phyloP scores from a whole-genome alignment of 441 rosid species.

The Dalechampia spathulata region DNA sequence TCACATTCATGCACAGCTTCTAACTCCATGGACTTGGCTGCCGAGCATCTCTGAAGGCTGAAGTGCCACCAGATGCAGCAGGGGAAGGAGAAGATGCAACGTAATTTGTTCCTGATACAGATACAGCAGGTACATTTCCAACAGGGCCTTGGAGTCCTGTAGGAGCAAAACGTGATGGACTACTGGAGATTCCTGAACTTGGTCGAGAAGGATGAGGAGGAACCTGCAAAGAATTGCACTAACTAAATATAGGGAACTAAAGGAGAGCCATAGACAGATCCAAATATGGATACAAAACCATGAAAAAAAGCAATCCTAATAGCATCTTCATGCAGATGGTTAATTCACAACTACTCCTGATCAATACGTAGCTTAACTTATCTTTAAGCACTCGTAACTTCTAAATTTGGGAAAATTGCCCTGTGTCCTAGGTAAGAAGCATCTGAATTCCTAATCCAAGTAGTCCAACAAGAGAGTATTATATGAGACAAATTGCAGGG shows the following conservation, averaged over 20 bases:
- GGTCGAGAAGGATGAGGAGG: constrained; percentile 45
- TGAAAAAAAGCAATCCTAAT: too few species aligned
- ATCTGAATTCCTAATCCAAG: background rate
- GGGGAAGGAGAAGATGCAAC: constrained; percentile 80
- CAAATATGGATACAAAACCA: too few species aligned
- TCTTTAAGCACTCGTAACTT: too few species aligned
- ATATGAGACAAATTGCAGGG: background rate
- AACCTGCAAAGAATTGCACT: constrained; percentile 34
- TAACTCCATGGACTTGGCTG: constrained; percentile 89
- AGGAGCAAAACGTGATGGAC: constrained; percentile 72
- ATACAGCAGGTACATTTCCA: constrained; percentile 36
- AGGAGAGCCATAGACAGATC: background rate
- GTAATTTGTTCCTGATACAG: constrained; percentile 72
- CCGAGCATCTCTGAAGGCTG: constrained; percentile 62
- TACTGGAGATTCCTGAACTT: constrained; percentile 31
- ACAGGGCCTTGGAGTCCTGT: constrained; percentile 37
- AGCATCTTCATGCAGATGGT: too few species aligned
- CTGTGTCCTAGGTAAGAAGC: background rate
- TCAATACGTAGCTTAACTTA: too few species aligned
- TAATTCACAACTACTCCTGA: too few species aligned
- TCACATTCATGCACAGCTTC: constrained; percentile 6
- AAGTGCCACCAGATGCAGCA: constrained; percentile 86
- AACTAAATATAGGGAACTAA: constrained; percentile 1
- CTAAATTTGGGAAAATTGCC: too few species aligned
- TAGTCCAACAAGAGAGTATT: background rate